Evolutionary conservation across 83 land plant species (phyloP), one percentile per base, ranked within the genome.

Genomic region (Picea engelmannii): DNA sequence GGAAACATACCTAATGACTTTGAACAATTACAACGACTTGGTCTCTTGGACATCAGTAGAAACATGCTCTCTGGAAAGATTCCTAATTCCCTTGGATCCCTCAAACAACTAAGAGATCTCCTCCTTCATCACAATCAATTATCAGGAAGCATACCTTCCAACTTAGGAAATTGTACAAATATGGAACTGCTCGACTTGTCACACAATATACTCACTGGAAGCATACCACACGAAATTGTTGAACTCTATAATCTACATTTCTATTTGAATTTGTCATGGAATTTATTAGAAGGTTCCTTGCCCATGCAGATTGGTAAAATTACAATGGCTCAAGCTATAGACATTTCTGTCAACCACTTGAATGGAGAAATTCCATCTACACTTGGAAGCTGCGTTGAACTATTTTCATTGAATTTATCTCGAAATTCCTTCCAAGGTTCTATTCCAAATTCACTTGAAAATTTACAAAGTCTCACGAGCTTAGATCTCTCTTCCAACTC

Each of bases 11-110:
- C 93, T 0, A 60, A 82, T 0, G 83, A 68, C 31, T 31, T 95
- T 27, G 94, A 95, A 16, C 81, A 84, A 10, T 77, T 90, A 42
- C 84, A 89, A 27, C 86, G 88, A 35, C 79, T 95, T 58, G 89
- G 92, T 47, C 87, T 89, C 25, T 78, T 95, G 0, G 91, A 90
- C 77, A 68, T 93, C 23, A 90, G 92, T 3, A 83, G 74, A 17
- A 95, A 95, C 81, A 77, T 49, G 65, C 95, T 95, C 24, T 85
- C 90, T 5, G 98, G 95, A 24, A 24, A 85, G 1, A 95, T 95
- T 24, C 98, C 98, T 0, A 89, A 85, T 58, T 81, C 78, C 63
- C 80, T 91, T 11, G 76, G 81, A 11, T 69, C 81, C 31, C 90
- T 91, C 27, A 16, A 85, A 27, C 92, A 88, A 80, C 81, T 91